Evolutionary conservation across 805 yeast genomes (phyloP), one percentile per base, ranked within the genome.

Genomic region (Saccharomycopsis javanensis): DNA sequence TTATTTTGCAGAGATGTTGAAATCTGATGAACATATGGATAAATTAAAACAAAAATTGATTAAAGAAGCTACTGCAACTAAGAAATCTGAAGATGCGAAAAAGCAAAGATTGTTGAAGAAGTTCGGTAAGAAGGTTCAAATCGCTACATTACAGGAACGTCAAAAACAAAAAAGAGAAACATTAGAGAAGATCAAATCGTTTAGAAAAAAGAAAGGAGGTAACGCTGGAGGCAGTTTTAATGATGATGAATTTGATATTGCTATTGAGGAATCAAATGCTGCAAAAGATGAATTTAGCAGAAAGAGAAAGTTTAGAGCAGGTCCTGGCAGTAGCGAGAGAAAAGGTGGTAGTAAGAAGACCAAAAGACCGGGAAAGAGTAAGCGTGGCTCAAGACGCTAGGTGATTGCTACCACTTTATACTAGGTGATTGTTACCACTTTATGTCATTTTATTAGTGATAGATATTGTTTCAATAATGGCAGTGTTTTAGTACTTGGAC

Each of bases 1-100:
- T 69, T 94, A 88, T 71, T 94, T 94, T 74, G 99, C 99, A 18
- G 99, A 94, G 73, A 94, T 94, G 99, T 88, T 90, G 60, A 94
- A 94, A 75, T 85, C 91, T 56, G 99, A 94, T 71, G 97, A 89
- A 70, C 99, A 94, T 72, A 94, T 94, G 99, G 97, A 89, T 67
- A 88, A 82, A 72, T 79, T 94, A 68, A 90, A 88, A 77, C 74
- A 76, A 66, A 89, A 88, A 72, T 78, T 92, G 64, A 77, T 90
- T 50, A 79, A 81, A 62, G 97, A 89, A 69, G 82, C 80, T 46
- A 72, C 78, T 5, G 64, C 68, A 28, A 48, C 23, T 7, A 59
- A 59, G 57, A 86, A 85, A 31, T 77, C 85, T 57, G 86, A 85
- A 69, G 88, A 88, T 81, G 96, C 97, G 31, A 87, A 88, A 76